These are phyloP conservation scores for Sordariomycetes sp. DNA, from an alignment of 2,329 filamentous ascomycete species.

Conservation along the genomic window DNA sequence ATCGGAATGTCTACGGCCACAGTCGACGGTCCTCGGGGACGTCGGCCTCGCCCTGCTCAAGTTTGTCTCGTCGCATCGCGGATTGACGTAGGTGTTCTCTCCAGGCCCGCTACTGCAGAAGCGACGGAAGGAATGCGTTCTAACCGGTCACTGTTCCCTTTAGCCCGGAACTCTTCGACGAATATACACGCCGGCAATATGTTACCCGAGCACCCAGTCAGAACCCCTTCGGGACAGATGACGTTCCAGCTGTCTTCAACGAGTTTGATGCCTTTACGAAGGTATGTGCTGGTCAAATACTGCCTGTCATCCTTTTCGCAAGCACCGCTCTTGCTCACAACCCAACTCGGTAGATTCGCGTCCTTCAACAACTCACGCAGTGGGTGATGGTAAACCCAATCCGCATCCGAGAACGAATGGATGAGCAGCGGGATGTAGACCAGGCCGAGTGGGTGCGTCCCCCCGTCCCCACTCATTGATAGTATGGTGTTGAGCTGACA, in stretches of 20 bases:
- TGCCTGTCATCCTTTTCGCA: too few relatives aligned
- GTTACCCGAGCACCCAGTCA: constrained; percentile 63
- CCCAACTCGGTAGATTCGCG: constrained; percentile 49
- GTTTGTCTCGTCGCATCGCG: constrained; percentile 86
- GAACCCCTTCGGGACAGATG: constrained; percentile 79
- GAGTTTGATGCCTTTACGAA: constrained; percentile 78
- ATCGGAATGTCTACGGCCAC: constrained; percentile 72
- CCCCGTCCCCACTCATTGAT: constrained; percentile 20
- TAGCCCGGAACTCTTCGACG: constrained; percentile 81
- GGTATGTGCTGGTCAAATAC: constrained; percentile 26
- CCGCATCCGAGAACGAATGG: constrained; percentile 75
- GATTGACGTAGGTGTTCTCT: constrained; percentile 42
- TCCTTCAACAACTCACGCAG: constrained; percentile 80
- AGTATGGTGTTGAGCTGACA: constrained; percentile 10
- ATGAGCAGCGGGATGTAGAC: constrained; percentile 68
- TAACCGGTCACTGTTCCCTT: neutral
- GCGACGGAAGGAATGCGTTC: neutral
- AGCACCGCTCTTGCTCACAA: too few relatives aligned
- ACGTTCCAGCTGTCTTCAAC: constrained; percentile 61
- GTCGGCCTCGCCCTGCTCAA: constrained; percentile 84
- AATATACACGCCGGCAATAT: constrained; percentile 86
- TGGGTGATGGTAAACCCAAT: constrained; percentile 87
- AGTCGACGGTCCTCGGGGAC: constrained; percentile 63
- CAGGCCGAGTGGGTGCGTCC: constrained; percentile 70
- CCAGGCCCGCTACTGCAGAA: neutral